A percentile compares a stretch with the other conserved stretches of the same genome.
Evolutionary conservation across 2,329 filamentous ascomycete species (phyloP).

Genomic region (Talaromyces pinophilus): DNA sequence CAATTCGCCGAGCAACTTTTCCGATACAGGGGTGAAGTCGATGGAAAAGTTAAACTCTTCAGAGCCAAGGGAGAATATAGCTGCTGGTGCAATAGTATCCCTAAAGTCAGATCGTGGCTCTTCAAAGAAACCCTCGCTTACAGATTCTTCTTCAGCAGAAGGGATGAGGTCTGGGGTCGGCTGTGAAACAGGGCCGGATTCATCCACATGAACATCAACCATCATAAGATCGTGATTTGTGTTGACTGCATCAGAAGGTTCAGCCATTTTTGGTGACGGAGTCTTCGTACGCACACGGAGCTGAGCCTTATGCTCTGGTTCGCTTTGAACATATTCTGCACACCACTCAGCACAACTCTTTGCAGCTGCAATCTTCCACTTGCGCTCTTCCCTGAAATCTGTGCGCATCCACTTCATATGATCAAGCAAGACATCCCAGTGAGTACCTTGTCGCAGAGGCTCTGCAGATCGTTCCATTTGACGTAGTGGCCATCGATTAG

Average conservation of each 20-base stretch:
- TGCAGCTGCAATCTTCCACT: constrained; percentile 85
- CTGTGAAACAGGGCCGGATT: constrained; percentile 43
- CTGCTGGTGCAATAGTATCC: constrained; percentile 63
- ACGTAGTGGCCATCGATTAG: constrained; percentile 87
- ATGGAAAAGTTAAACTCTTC: constrained; percentile 81
- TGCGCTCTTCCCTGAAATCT: constrained; percentile 89
- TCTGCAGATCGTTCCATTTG: constrained; percentile 85
- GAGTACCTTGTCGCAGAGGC: constrained; percentile 71
- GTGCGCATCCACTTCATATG: constrained; percentile 99
- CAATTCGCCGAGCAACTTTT: constrained; percentile 76
- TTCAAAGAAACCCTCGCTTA: constrained; percentile 50
- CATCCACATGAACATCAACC: constrained; percentile 38
- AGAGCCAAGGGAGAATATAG: constrained; percentile 78
- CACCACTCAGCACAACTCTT: constrained; percentile 80
- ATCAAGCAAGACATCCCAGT: constrained; percentile 82
- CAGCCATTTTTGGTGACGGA: constrained; percentile 32
- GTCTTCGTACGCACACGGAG: constrained; percentile 64
- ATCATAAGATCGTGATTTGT: constrained; percentile 27
- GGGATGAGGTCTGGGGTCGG: constrained; percentile 68
- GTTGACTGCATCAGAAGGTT: constrained; percentile 31
- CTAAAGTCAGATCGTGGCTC: constrained; percentile 47
- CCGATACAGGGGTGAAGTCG: constrained; percentile 70
- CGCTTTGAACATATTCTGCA: constrained; percentile 73
- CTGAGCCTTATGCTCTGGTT: constrained; percentile 61
- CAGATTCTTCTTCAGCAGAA: constrained; percentile 62